Evolutionary conservation across 495 filamentous ascomycete species (phyloP).

Genomic region (Aspergillus bridgeri): DNA sequence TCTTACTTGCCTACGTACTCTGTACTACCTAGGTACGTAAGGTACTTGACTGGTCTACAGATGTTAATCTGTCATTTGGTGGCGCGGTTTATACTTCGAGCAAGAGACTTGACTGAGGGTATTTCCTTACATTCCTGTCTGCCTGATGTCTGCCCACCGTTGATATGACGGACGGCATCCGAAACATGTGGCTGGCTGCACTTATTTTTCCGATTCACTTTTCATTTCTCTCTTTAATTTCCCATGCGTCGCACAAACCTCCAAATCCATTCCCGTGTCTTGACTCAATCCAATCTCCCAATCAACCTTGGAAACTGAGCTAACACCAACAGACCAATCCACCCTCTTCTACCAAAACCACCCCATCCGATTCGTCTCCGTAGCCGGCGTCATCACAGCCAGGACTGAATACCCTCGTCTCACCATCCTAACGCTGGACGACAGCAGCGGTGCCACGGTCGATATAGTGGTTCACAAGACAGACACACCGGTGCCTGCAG

Average conservation of each 20-base stretch:
- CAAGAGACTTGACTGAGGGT: no score
- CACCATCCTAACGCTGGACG: slow-evolving; percentile 72
- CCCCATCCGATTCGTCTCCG: slow-evolving; percentile 78
- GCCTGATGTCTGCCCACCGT: no score
- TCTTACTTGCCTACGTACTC: no score
- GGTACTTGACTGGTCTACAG: no score
- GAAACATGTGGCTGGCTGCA: no score
- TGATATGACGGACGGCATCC: no score
- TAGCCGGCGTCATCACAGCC: slow-evolving; percentile 74
- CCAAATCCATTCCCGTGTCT: background rate
- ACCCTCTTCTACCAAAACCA: slow-evolving; percentile 83
- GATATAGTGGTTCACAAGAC: slow-evolving; percentile 49
- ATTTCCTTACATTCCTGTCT: background rate
- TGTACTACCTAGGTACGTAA: no score
- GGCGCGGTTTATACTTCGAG: background rate
- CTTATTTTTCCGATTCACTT: no score
- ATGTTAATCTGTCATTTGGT: background rate
- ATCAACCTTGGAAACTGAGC: slow-evolving; percentile 2
- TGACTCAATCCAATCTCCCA: background rate
- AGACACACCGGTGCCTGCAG: background rate
- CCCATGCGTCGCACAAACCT: no score
- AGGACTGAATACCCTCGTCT: slow-evolving; percentile 60
- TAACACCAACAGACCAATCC: slow-evolving; percentile 52
- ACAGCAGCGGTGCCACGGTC: slow-evolving; percentile 76
- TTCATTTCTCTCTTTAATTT: no score